phyloP scores from a whole-genome alignment of 352 stramenopile species.

The Phytophthora colocasiae region DNA sequence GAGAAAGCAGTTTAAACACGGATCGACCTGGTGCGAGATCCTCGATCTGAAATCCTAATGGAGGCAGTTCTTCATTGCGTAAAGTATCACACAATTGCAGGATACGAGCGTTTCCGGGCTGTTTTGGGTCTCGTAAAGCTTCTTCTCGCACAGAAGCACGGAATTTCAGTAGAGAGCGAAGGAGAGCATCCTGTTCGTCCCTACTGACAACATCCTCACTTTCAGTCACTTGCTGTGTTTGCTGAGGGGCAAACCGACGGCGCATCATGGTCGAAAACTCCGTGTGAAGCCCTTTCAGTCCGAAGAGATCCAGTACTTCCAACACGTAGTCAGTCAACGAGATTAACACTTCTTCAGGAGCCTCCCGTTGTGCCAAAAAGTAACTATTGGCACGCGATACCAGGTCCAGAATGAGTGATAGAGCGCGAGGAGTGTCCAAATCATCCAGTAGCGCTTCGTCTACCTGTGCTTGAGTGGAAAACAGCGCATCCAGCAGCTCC shows the following conservation, averaged over 20 bases:
- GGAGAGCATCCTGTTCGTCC: slow-evolving; percentile 44
- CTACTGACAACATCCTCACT: slow-evolving; percentile 15
- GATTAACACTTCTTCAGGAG: slow-evolving; percentile 65
- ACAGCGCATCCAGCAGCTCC: slow-evolving; percentile 60
- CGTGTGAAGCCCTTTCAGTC: slow-evolving; percentile 53
- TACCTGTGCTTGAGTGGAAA: slow-evolving; percentile 58
- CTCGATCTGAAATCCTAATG: slow-evolving; percentile 71
- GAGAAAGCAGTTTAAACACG: slow-evolving; percentile 63
- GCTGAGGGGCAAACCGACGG: slow-evolving; percentile 32
- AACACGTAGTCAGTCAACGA: slow-evolving; percentile 70
- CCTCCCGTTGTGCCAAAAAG: slow-evolving; percentile 48
- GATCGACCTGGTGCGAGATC: slow-evolving; percentile 70
- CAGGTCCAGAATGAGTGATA: slow-evolving; percentile 76
- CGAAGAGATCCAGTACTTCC: slow-evolving; percentile 74
- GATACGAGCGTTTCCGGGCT: slow-evolving; percentile 49
- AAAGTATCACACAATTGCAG: slow-evolving; percentile 69
- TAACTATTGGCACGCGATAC: slow-evolving; percentile 71
- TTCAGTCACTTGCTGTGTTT: slow-evolving; percentile 15
- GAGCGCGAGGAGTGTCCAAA: slow-evolving; percentile 87
- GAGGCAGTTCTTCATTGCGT: slow-evolving; percentile 62
- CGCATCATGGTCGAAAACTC: slow-evolving; percentile 59
- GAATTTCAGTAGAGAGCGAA: slow-evolving; percentile 67
- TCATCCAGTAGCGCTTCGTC: slow-evolving; percentile 80
- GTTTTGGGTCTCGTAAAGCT: slow-evolving; percentile 56
- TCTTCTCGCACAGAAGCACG: slow-evolving; percentile 65